Evolutionary conservation across 73 alveolate genomes (phyloP).

Genomic region (Symbiodinium pilosum): DNA sequence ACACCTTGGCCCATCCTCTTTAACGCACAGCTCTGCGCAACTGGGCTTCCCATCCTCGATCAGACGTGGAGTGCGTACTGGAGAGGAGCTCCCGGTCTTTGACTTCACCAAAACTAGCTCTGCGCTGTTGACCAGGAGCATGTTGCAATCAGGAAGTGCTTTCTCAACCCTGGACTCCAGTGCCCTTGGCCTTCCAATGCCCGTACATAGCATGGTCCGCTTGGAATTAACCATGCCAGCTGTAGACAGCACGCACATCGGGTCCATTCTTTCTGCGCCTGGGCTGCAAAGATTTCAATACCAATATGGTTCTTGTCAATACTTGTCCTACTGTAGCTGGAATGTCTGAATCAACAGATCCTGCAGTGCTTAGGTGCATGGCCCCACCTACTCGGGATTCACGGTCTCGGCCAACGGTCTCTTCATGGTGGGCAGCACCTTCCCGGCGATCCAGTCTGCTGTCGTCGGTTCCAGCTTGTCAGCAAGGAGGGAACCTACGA

Average conservation of each 20-base stretch:
- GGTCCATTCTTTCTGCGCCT: not conserved
- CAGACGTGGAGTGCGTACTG: not conserved
- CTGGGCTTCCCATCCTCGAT: not conserved
- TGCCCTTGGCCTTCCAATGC: not conserved
- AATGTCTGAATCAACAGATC: too few relatives aligned
- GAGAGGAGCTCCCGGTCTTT: not conserved
- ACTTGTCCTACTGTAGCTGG: too few relatives aligned
- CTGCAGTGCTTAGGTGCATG: not conserved
- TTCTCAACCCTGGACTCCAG: not conserved
- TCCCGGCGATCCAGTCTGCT: not conserved
- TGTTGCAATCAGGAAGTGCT: not conserved
- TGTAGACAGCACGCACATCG: not conserved
- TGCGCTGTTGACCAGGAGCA: not conserved
- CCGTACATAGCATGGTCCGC: not conserved
- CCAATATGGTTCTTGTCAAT: too few relatives aligned
- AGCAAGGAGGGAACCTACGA: not conserved
- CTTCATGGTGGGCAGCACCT: constrained; percentile 50
- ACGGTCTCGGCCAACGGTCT: constrained; percentile 35
- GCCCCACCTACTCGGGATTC: constrained; percentile 21
- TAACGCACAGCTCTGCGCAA: not conserved
- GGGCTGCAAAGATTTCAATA: not conserved
- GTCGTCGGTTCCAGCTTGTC: not conserved
- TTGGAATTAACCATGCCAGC: not conserved
- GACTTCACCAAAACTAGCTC: not conserved
- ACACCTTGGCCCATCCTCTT: not conserved